Base-by-base conservation (phyloP, 2,329 filamentous ascomycete species). In the Parastagonospora nodorum region DNA sequence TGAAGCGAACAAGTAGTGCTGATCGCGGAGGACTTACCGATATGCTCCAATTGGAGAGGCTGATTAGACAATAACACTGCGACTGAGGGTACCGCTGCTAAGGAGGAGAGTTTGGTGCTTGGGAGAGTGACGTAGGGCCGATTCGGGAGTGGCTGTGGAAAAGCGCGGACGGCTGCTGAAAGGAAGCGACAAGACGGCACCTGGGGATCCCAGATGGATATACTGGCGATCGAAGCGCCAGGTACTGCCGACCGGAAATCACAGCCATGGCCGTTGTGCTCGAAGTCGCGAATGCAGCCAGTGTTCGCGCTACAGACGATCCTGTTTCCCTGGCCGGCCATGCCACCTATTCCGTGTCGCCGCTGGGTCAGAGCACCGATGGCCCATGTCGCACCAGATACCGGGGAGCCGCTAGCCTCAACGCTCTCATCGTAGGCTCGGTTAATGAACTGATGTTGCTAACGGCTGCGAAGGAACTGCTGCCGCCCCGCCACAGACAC, bases 1-100 rank as follows among this genome's bases (percentile, higher is more conserved):
- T 35, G 12, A 19, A 16, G 10, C 24, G 32, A 14, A 6, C 19
- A 15, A 11, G 15, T 8, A 32, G 7, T 14, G 12, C 10, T 11
- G 32, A 42, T 19, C n/a, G 35, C 51, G 55, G 58, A 53, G 30
- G 43, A 35, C 58, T 41, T 48, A 59, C 58, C 51, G 58, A 50
- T 47, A 24, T 39, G 28, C 16, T 36, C 2, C n/a, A n/a, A 32
- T 32, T 32, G 30, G 30, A 3, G 30, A 32, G 11, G 38, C 2
- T 5, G 41, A 38, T 48, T 33, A 45, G 50, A 27, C 31, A 54
- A 42, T 45, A 47, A 46, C 45, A 37, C 7, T 28, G 48, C 12
- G 35, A 37, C 31, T 39, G 47, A 40, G 45, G 16, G 41, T 42
- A 47, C 29, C 38, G 49, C 40, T 49, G 28, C 28, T 9, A 28